Evolutionary conservation across 2,329 filamentous ascomycete genomes (phyloP).

Genomic region (Diaporthe nobilis): DNA sequence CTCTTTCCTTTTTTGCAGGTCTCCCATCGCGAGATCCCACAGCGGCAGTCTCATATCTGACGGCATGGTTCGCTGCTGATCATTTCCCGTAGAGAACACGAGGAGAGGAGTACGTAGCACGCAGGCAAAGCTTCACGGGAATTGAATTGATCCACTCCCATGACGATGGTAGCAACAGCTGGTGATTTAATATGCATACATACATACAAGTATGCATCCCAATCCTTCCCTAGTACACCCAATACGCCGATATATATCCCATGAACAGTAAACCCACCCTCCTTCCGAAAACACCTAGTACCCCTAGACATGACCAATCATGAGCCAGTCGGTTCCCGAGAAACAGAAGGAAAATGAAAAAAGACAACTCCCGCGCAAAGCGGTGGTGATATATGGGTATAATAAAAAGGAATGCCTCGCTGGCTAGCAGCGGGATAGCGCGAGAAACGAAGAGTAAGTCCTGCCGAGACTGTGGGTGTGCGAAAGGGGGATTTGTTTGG

Average conservation of each 20-base stretch:
- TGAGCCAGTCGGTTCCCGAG: not conserved
- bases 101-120: not conserved
- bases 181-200: constrained; percentile 14
- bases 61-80: constrained; percentile 13
- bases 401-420: constrained; percentile 29
- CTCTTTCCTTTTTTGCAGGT: not conserved
- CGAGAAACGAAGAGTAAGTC: constrained; percentile 11
- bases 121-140: constrained; percentile 13
- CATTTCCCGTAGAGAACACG: not conserved
- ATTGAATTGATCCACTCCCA: constrained; percentile 14
- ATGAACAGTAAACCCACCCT: not conserved
- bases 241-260: constrained; percentile 20
- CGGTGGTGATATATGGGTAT: constrained; percentile 40
- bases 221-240: not conserved
- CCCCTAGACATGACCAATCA: not conserved
- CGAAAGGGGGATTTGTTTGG: not conserved
- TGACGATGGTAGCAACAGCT: not conserved
- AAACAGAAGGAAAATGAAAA: not conserved
- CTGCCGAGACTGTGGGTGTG: constrained; percentile 5
- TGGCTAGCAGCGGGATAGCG: constrained; percentile 34
- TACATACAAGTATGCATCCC: constrained; percentile 8
- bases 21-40: not conserved
- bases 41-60: not conserved
- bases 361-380: constrained; percentile 35
- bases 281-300: not conserved